Evolutionary conservation across 805 yeast species (phyloP), one percentile per base, ranked within the genome.

Genomic region (Yarrowia yakushimensis): DNA sequence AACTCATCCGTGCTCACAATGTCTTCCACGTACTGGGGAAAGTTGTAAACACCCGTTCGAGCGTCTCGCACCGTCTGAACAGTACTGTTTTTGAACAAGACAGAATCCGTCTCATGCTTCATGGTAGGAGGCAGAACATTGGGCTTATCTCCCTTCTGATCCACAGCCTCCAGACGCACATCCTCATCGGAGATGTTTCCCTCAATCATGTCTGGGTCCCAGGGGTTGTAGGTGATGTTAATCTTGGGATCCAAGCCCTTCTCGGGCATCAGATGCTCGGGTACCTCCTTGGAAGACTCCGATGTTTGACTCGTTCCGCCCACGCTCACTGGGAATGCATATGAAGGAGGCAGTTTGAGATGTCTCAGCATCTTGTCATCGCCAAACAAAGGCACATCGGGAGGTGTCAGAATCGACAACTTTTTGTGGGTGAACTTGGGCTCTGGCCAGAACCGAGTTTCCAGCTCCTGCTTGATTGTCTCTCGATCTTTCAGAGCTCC

Each of bases 31-130:
- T 75, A 77, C 2, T 86, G 84, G 9, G 84, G 76, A 71, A 88
- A 91, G 71, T 90, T 89, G 72, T 79, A 85, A 1, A 84, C 85
- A 50, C 85, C 78, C 0, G 96, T 83, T 64, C 97, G 78, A 18
- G 91, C 86, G 73, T 92, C 97, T 69, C 83, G 84, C 31, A 88
- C 72, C 64, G 81, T 85, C 67, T 91, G 96, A 1, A 89, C 86
- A 0, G 81, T 96, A 0, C 97, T 97, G 30, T 87, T 85, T 18
- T 30, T 27, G 71, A 87, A 89, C 12, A 93, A 74, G 0, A 87
- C 91, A 42, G 87, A 76, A 36, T 87, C 86, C 18, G 94, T 78
- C 55, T 81, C 81, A 68, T 88, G 90, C 10, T 84, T 81, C 37
- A 93, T 74, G 17, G 67, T 70, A 0, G 97, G 92, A 2, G 59